phyloP scores from a whole-genome alignment of 768 basidiomycete genomes.

The Dacryopinax spathularia region DNA sequence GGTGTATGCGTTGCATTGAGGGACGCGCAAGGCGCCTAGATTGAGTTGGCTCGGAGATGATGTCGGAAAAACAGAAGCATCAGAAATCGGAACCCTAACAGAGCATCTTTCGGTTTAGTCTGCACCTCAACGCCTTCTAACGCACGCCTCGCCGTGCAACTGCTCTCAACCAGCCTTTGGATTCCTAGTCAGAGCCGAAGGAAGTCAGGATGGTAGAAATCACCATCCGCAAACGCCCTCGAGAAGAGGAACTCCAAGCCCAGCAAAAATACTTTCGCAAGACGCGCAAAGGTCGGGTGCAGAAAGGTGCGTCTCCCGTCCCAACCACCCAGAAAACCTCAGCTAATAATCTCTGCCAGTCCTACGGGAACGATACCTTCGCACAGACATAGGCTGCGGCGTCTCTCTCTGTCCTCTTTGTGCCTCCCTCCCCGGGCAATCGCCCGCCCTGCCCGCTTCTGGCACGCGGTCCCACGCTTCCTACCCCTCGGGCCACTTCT shows the following conservation, averaged over 20 bases:
- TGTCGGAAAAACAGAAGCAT: no score
- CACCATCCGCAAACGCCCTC: constrained; percentile 55
- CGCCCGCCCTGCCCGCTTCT: constrained; percentile 39
- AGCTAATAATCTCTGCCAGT: constrained; percentile 33
- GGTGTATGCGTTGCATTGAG: no score
- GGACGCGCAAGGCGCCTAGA: no score
- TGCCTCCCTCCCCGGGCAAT: constrained; percentile 23
- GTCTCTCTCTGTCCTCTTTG: constrained; percentile 58
- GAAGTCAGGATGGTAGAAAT: constrained; percentile 56
- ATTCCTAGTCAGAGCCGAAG: no score
- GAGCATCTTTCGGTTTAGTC: no score
- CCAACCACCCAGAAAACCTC: neutral
- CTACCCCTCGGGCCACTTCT: constrained; percentile 57
- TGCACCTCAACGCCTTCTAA: no score
- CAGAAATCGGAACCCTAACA: no score
- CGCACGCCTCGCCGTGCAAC: no score
- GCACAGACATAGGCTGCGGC: constrained; percentile 84
- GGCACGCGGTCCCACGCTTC: constrained; percentile 45
- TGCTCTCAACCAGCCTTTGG: no score
- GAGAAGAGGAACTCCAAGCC: constrained; percentile 55
- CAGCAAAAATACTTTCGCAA: constrained; percentile 94
- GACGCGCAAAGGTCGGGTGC: constrained; percentile 82
- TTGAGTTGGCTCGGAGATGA: no score
- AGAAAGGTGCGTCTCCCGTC: constrained; percentile 57
- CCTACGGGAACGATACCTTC: constrained; percentile 81